Conservation (phyloP, 2,329 filamentous ascomycete species). For the Fusarium sp. region DNA sequence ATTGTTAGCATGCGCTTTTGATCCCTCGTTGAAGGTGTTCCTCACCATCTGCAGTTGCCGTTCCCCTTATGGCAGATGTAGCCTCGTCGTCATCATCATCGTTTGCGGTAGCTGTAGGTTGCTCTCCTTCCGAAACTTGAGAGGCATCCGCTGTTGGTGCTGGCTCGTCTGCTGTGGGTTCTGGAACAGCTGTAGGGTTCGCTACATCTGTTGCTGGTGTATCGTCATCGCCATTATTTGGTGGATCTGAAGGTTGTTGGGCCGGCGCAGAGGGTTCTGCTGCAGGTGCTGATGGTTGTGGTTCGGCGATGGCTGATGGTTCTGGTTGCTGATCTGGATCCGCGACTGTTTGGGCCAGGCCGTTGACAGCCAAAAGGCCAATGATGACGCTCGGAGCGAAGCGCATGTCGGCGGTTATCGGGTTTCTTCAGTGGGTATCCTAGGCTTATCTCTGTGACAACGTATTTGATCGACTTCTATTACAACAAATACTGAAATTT, state of each 20-base stretch:
- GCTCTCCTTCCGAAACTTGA: constrained; percentile 3
- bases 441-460: not conserved
- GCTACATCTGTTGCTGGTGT: constrained; percentile 4
- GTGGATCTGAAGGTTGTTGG: constrained; percentile 6
- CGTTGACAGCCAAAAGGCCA: constrained; percentile 31
- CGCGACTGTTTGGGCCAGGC: constrained; percentile 29
- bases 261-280: constrained; percentile 25
- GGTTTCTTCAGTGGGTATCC: not conserved
- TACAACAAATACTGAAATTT: not conserved
- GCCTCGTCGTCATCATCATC: not conserved
- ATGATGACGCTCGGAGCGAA: constrained; percentile 33
- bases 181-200: constrained; percentile 2
- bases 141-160: constrained; percentile 10
- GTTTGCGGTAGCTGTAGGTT: constrained; percentile 19
- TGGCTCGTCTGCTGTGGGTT: constrained; percentile 16
- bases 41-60: constrained; percentile 31
- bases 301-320: constrained; percentile 16
- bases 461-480: not conserved
- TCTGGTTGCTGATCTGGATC: constrained; percentile 17
- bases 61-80: constrained; percentile 15
- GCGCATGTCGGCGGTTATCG: constrained; percentile 21
- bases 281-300: constrained; percentile 27
- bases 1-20: not conserved
- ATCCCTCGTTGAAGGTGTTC: not conserved
- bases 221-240: not conserved